Base-by-base conservation (phyloP, 208 protist species). In the Acanthamoeba culbertsoni region DNA sequence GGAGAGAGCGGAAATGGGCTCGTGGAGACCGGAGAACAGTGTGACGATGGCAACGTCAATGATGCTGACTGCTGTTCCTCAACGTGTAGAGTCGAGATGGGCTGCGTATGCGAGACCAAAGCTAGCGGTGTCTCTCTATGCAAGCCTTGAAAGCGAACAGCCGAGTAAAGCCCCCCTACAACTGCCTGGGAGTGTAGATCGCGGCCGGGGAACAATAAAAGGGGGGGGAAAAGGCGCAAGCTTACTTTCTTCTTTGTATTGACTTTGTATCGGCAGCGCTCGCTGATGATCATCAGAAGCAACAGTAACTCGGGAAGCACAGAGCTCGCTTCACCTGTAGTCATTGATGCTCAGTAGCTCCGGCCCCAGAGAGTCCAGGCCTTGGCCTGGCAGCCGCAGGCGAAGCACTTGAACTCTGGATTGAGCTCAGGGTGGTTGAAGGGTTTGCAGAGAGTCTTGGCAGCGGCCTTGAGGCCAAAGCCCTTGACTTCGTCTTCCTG, bases 401-500 rank as follows among this genome's bases (percentile, higher is more conserved):
- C 97, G 95, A 99, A 98, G 96, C 98, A 99, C 88, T 84, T 97
- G 77, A 93, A 92, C n/a, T 96, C 96, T 28, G 97, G 96, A 10
- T 96, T 95, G 28, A 97, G 93, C 10, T 93, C 96, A 3, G 98
- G 97, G 95, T 99, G 98, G 71, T 98, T 95, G 84, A 99, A 98
- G 48, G 99, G 99, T 92, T 99, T 99, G 96, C 99, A 99, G 10
- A 99, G 97, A 57, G 97, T 97, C 97, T 99, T 99, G 86, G 98
- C 99, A 31, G 98, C 98, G 97, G 98, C 98, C 92, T 97, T 98
- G 20, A 98, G 98, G 23, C 98, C 98, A 7, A 88, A 88, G 48
- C 51, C 51, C 23, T 98, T 96, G 23, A 95, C 95, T n/a, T n/a
- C n/a, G 71, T 98, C 98, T 73, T 98, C 97, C 63, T 94, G 57